A percentile compares a stretch with the other conserved stretches of the same genome.
Evolutionary conservation across 2,329 filamentous ascomycete species (phyloP).

Genomic region (Diplodia corticola): DNA sequence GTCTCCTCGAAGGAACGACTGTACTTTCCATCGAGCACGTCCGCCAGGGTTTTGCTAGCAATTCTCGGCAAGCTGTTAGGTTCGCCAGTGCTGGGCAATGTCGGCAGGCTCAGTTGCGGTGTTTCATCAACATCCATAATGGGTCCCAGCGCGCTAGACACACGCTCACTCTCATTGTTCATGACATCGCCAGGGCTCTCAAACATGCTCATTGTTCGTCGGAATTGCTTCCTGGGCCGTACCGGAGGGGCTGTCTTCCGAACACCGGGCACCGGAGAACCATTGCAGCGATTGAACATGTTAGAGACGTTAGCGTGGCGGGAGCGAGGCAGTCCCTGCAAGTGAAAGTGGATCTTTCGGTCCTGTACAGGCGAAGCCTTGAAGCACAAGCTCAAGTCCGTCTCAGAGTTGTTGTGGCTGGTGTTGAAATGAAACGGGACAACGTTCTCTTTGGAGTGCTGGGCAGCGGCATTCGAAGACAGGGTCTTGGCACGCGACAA

Average conservation of each 20-base stretch:
- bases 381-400: slow-evolving; percentile 74
- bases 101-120: slow-evolving; percentile 73
- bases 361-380: slow-evolving; percentile 76
- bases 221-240: slow-evolving; percentile 81
- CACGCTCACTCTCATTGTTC: slow-evolving; percentile 65
- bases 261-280: slow-evolving; percentile 69
- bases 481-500: slow-evolving; percentile 73
- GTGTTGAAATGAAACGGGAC: slow-evolving; percentile 74
- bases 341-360: slow-evolving; percentile 47
- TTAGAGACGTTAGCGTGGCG: slow-evolving; percentile 18
- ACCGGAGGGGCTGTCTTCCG: slow-evolving; percentile 61
- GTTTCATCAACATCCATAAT: slow-evolving; percentile 83
- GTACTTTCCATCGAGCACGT: slow-evolving; percentile 86
- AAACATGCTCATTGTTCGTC: slow-evolving; percentile 96
- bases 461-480: slow-evolving; percentile 65
- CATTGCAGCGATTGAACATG: slow-evolving; percentile 61
- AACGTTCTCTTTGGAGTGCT: slow-evolving; percentile 60
- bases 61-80: slow-evolving; percentile 88
- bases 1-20: slow-evolving; percentile 74
- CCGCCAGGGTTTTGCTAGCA: slow-evolving; percentile 73
- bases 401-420: slow-evolving; percentile 49
- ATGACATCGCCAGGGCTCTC: slow-evolving; percentile 87
- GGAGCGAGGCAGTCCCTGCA: slow-evolving; percentile 13
- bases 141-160: slow-evolving; percentile 64
- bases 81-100: slow-evolving; percentile 77